phyloP scores from a whole-genome alignment of 345 rosid species.

The Angophora floribunda region DNA sequence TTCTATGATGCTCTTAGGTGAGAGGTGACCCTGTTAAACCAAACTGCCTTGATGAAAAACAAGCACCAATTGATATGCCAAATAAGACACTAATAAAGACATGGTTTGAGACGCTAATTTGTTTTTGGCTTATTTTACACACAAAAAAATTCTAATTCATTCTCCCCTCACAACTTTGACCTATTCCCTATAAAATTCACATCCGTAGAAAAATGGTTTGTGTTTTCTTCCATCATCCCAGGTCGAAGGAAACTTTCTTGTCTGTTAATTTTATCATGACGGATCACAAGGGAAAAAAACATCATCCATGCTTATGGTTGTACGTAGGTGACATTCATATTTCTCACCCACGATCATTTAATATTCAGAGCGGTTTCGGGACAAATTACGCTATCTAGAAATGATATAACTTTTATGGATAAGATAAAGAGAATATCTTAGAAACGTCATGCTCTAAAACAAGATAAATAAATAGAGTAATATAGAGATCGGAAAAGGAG shows the following conservation, averaged over 20 bases:
- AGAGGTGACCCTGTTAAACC: background rate
- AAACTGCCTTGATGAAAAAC: background rate
- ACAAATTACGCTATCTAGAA: background rate
- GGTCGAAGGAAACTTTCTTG: background rate
- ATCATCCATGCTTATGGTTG: background rate
- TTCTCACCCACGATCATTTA: background rate
- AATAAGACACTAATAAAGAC: background rate
- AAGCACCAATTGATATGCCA: background rate
- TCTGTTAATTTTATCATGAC: background rate
- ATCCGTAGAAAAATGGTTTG: background rate
- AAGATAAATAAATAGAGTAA: background rate
- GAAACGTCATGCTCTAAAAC: background rate
- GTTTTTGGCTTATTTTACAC: background rate
- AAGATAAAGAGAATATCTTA: background rate
- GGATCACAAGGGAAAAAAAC: background rate
- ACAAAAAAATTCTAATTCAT: background rate
- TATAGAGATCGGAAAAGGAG: background rate
- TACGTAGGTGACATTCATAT: background rate
- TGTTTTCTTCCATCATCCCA: background rate
- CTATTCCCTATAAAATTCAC: background rate
- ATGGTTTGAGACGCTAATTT: background rate
- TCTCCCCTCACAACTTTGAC: background rate
- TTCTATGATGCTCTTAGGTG: background rate
- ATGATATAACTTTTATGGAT: background rate
- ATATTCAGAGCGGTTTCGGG: background rate